phyloP scores from a whole-genome alignment of 2,329 filamentous ascomycete species.

The Penicillium sp. region DNA sequence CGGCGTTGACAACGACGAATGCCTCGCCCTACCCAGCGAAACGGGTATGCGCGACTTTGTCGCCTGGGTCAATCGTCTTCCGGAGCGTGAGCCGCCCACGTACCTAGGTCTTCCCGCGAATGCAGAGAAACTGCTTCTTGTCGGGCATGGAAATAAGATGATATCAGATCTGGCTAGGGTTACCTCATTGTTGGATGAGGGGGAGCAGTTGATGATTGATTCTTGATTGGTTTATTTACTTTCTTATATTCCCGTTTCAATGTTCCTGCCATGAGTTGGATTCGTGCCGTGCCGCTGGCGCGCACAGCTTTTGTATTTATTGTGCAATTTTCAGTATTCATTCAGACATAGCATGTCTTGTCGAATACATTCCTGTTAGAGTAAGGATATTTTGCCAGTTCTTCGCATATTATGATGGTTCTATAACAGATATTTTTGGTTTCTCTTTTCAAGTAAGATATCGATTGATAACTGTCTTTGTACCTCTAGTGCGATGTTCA shows the following conservation, averaged over 20 bases:
- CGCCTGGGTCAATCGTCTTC: slow-evolving; percentile 87
- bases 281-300: neutral
- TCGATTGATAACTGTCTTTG: neutral
- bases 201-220: slow-evolving; percentile 85
- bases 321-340: neutral
- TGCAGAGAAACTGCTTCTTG: slow-evolving; percentile 91
- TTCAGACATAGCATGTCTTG: neutral
- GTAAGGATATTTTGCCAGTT: neutral
- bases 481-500: too few relatives aligned
- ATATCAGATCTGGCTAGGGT: slow-evolving; percentile 84
- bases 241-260: slow-evolving; percentile 5
- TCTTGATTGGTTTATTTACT: slow-evolving; percentile 22
- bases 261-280: slow-evolving; percentile 4
- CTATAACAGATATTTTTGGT: too few relatives aligned
- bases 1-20: slow-evolving; percentile 61
- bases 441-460: neutral
- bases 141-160: slow-evolving; percentile 84
- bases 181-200: slow-evolving; percentile 87
- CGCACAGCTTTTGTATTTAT: neutral
- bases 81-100: slow-evolving; percentile 93
- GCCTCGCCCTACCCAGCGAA: slow-evolving; percentile 75
- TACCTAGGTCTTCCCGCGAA: slow-evolving; percentile 94
- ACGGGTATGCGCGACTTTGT: slow-evolving; percentile 86
- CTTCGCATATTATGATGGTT: neutral
- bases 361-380: neutral